These are phyloP conservation scores for Lipomyces yamadae DNA, from an alignment of 805 yeast species.

Conservation along the genomic window DNA sequence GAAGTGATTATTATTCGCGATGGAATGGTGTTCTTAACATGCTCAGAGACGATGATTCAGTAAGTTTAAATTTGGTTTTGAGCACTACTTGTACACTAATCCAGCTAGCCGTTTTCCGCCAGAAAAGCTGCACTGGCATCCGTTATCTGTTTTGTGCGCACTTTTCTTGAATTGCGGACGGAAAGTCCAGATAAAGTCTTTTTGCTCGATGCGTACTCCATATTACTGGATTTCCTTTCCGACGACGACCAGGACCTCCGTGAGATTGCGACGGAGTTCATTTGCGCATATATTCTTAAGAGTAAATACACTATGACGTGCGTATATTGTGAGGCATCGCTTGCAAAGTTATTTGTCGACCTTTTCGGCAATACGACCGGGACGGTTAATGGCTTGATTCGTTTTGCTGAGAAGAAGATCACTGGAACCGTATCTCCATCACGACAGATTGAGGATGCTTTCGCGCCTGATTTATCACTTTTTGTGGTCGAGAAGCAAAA, in stretches of 20 bases:
- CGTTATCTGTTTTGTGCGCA: slow-evolving; percentile 45
- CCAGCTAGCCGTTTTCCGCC: slow-evolving; percentile 41
- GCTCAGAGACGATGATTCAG: slow-evolving; percentile 49
- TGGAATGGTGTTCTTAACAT: slow-evolving; percentile 45
- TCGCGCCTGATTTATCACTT: slow-evolving; percentile 48
- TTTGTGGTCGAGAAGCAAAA: slow-evolving; percentile 73
- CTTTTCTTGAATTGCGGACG: not conserved
- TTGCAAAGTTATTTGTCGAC: slow-evolving; percentile 20
- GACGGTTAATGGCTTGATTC: slow-evolving; percentile 14
- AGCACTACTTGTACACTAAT: not conserved
- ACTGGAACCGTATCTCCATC: slow-evolving; percentile 24
- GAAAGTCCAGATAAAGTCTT: not conserved
- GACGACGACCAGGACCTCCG: slow-evolving; percentile 76
- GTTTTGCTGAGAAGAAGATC: slow-evolving; percentile 6
- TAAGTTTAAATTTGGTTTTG: slow-evolving; percentile 2
- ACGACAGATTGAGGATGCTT: slow-evolving; percentile 39
- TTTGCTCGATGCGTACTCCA: slow-evolving; percentile 32
- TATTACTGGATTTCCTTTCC: slow-evolving; percentile 48
- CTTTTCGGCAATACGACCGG: not conserved
- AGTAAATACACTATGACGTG: slow-evolving; percentile 4
- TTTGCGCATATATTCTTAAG: slow-evolving; percentile 41
- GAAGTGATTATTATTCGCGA: not conserved
- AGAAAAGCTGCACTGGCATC: slow-evolving; percentile 56
- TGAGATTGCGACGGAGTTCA: slow-evolving; percentile 51
- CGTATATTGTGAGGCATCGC: not conserved